Evolutionary conservation across 179 eudicot genomes (phyloP), one percentile per base, ranked within the genome.

Genomic region (Patellifolia procumbens): DNA sequence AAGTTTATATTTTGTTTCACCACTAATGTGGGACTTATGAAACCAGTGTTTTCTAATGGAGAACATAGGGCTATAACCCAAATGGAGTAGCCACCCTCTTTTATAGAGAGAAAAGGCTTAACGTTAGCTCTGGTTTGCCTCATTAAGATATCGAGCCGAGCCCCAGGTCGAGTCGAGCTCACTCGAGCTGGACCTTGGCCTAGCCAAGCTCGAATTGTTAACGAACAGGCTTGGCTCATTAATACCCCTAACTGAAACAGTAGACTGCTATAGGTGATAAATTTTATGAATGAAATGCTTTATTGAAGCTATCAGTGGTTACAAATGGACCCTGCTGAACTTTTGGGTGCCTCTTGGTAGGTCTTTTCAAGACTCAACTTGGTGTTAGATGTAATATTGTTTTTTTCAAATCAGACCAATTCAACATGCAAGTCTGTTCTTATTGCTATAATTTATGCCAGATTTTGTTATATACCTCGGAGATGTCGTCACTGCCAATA

Each of bases 381-480:
- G 35, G 12, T 5, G 1, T 31, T 19, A 35, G 10, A 32, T 15
- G 68, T 63, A 63, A n/a, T 19, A 17, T 16, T 31, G 11, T 32
- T 5, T 22, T n/a, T 34, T 34, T 32, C 39, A 13, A 51, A 32
- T 29, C 13, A 63, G 24, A 17, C n/a, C 24, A n/a, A 34, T 7
- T 56, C 15, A 3, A 58, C 15, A 26, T 42, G 4, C 49, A 28
- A 60, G 17, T 62, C 29, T 24, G 15, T 37, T 37, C 34, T 70
- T 32, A 43, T 67, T 80, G 4, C 45, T n/a, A n/a, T n/a, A n/a
- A n/a, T n/a, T n/a, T n/a, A 28, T 70, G 60, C 52, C 91, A 92
- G 97, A 92, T 79, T 90, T 92, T 68, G 92, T 92, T 55, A 85
- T 92, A 61, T 92, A 90, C 82, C 92, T 92, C 12, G 94, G 94